These are phyloP conservation scores for Rubia tinctorum DNA, from an alignment of 305 asterid genomes.

Conservation along the genomic window DNA sequence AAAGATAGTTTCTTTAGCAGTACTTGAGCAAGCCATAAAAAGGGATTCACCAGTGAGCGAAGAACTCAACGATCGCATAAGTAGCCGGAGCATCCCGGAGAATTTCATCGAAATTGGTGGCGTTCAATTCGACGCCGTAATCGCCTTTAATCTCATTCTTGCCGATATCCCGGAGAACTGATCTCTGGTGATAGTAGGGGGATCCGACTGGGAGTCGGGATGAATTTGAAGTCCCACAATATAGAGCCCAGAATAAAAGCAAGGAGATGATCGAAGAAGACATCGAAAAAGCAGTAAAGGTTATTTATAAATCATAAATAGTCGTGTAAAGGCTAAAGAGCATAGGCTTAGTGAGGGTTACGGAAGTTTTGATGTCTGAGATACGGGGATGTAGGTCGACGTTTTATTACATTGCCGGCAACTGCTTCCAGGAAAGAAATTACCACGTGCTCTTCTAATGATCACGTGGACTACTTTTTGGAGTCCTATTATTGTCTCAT, in stretches of 20 bases:
- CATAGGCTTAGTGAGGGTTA: too few relatives aligned
- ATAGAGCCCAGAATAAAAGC: slow-evolving; percentile 6
- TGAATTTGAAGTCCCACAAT: slow-evolving; percentile 7
- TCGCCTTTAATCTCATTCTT: slow-evolving; percentile 23
- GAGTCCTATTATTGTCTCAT: too few relatives aligned
- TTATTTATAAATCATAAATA: too few relatives aligned
- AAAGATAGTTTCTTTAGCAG: not conserved
- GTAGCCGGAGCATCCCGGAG: slow-evolving; percentile 66
- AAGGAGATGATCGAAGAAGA: slow-evolving; percentile 10
- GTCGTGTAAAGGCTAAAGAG: too few relatives aligned
- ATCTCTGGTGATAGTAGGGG: slow-evolving; percentile 15
- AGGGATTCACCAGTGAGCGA: slow-evolving; percentile 62
- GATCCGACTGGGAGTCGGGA: slow-evolving; percentile 8
- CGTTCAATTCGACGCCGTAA: slow-evolving; percentile 68
- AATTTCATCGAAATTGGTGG: slow-evolving; percentile 64
- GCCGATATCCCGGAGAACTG: slow-evolving; percentile 20
- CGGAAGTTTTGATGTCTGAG: too few relatives aligned
- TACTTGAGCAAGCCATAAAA: not conserved
- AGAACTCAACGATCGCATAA: slow-evolving; percentile 78
- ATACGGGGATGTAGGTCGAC: too few relatives aligned
- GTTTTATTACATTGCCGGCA: too few relatives aligned
- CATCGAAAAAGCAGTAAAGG: slow-evolving; percentile 16
- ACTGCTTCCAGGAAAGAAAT: too few relatives aligned
- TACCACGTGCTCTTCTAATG: too few relatives aligned
- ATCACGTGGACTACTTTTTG: too few relatives aligned